Conservation (phyloP, 495 filamentous ascomycete species). For the Barbatosphaeria neglecta region DNA sequence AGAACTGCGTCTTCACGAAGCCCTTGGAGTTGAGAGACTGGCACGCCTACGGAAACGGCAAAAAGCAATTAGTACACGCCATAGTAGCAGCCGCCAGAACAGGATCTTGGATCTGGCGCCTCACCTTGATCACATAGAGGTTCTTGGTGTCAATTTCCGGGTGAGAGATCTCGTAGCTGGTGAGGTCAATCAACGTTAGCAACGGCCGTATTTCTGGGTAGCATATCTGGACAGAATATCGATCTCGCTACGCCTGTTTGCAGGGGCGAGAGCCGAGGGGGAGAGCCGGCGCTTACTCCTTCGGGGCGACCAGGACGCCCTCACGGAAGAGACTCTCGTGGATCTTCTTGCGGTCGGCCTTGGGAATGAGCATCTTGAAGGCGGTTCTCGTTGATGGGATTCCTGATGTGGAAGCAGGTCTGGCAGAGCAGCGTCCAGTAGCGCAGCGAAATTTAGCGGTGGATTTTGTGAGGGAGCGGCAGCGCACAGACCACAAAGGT, state of each 20-base stretch:
- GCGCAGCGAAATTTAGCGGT: conserved; percentile 1
- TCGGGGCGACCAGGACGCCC: conserved; percentile 98
- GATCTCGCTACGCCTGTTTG: background rate
- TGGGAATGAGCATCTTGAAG: conserved; percentile 83
- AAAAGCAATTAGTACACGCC: too few relatives aligned
- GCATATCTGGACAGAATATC: too few relatives aligned
- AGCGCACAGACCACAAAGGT: background rate
- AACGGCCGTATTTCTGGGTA: too few relatives aligned
- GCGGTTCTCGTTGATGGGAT: conserved; percentile 36
- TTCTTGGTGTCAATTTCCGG: conserved; percentile 76
- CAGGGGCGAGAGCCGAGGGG: background rate
- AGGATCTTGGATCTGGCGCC: too few relatives aligned
- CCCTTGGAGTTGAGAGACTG: conserved; percentile 96
- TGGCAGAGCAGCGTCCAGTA: conserved; percentile 12
- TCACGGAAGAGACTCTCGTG: conserved; percentile 96
- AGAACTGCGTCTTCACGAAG: conserved; percentile 99
- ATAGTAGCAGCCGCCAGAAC: too few relatives aligned
- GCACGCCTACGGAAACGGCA: conserved; percentile 48
- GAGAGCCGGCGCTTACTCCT: conserved; percentile 65
- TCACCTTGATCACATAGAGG: conserved; percentile 86
- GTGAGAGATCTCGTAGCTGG: conserved; percentile 31
- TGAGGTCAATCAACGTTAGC: background rate
- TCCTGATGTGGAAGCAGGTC: conserved; percentile 35
- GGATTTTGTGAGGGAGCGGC: background rate
- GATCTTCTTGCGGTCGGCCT: conserved; percentile 99